These are phyloP conservation scores for Fraxinus excelsior DNA, from an alignment of 257 asterid species.

Conservation along the genomic window DNA sequence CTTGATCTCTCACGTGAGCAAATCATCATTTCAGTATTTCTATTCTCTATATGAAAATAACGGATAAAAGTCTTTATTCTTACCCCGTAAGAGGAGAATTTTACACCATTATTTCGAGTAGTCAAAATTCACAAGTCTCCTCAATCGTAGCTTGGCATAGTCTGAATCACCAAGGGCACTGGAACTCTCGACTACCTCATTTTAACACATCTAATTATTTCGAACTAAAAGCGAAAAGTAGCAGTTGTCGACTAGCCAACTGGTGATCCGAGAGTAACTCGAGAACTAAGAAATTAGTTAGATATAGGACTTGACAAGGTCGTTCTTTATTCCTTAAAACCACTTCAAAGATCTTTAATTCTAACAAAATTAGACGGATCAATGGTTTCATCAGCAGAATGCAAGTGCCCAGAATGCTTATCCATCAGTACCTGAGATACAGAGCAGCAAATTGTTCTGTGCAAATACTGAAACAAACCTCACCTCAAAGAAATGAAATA, in stretches of 20 bases:
- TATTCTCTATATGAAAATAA: no score
- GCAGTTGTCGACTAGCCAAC: background rate
- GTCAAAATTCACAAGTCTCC: no score
- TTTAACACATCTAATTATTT: no score
- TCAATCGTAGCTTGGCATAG: no score
- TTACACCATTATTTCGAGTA: no score
- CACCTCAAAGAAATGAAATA: constrained; percentile 17
- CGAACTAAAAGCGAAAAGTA: no score
- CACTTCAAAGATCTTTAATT: background rate
- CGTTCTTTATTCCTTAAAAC: background rate
- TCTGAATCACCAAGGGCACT: no score
- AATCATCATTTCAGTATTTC: no score
- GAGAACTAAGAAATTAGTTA: background rate
- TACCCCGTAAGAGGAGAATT: no score
- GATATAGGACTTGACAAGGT: background rate
- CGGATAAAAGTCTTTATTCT: no score
- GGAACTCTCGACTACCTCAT: no score
- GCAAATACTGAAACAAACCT: constrained; percentile 11
- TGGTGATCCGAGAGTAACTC: background rate
- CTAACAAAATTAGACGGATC: background rate
- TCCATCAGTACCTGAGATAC: background rate
- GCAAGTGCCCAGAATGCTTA: background rate
- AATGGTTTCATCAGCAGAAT: background rate
- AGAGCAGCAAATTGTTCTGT: background rate
- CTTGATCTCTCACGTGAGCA: no score